Base-by-base conservation (phyloP, 1,284 basidiomycete genomes). In the Marasmius tenuissimus region DNA sequence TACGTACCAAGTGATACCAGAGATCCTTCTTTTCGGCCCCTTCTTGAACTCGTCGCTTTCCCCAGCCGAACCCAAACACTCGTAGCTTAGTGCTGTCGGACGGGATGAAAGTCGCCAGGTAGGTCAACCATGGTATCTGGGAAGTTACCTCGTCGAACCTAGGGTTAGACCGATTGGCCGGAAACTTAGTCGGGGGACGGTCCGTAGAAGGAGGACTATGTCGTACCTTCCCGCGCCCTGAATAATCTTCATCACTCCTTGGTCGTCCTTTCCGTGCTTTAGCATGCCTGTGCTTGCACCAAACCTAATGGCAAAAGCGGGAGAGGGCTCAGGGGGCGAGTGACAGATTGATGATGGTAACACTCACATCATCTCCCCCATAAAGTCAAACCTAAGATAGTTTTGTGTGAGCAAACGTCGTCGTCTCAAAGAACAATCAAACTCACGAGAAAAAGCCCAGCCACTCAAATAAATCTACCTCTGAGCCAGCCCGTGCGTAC, bases 381-480 rank as follows among this genome's bases (percentile, higher is more conserved):
- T 56, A 12, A 56, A 6, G 42, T 56, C 54, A 20, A 56, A 56
- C 9, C 54, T 56, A 34, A 18, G 16, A 11, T 27, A 55, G 9
- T 3, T 12, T n/a, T n/a, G n/a, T 12, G 3, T 37, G 53, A 14
- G 53, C 8, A 12, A n/a, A n/a, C n/a, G n/a, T n/a, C 16, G 27
- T 10, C 42, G 1, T 7, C 45, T 12, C 45, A 7, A 8, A 47
- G 16, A 18, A n/a, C n/a, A 4, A 27, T 27, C 27, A n/a, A 12
- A 65, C 83, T 63, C 67, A 87, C 82, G 82, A 73, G 69, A 86
- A 85, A 60, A 73, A 85, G 63, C 74, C 78, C 57, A 85, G 70
- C 77, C 77, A 81, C n/a, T 74, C 60, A 0, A 77, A 70, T 11
- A 87, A 57, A 61, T 85, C 72, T 27, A 83, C 63, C 16, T 69